Conservation (phyloP, 2,329 filamentous ascomycete genomes). For the Madurella fahalii region DNA sequence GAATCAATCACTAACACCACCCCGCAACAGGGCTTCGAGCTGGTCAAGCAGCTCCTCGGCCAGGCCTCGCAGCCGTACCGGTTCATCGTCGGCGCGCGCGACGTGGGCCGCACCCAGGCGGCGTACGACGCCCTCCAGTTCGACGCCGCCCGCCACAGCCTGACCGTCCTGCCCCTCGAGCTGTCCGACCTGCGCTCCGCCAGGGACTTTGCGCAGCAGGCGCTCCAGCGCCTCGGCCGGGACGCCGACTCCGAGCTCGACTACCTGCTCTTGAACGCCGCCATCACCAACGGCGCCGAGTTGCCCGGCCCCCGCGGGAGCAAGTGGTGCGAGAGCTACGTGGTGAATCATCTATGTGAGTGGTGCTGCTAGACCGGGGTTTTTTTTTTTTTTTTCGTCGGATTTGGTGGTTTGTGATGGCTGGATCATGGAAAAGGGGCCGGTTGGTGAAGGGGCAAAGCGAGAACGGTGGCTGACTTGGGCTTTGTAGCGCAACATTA, state of each 20-base stretch:
- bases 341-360: conserved; percentile 52
- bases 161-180: conserved; percentile 47
- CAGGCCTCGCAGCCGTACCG: conserved; percentile 41
- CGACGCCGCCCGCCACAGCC: conserved; percentile 36
- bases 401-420: no score
- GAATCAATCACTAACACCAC: background rate
- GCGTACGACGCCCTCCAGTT: conserved; percentile 42
- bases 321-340: conserved; percentile 47
- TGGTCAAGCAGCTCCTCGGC: conserved; percentile 47
- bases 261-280: conserved; percentile 49
- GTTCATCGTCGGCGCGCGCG: conserved; percentile 48
- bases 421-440: no score
- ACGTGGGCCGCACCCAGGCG: conserved; percentile 37
- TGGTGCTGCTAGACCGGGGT: no score
- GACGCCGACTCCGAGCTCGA: conserved; percentile 37
- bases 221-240: conserved; percentile 38
- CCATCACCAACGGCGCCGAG: conserved; percentile 33
- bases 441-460: background rate
- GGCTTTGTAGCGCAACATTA: conserved; percentile 47
- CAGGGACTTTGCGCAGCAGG: conserved; percentile 43
- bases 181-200: conserved; percentile 43
- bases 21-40: conserved; percentile 47
- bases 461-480: no score
- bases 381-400: no score
- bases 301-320: conserved; percentile 37